Conservation (phyloP, 352 stramenopile genomes). For the Globisporangium sylvaticum region DNA sequence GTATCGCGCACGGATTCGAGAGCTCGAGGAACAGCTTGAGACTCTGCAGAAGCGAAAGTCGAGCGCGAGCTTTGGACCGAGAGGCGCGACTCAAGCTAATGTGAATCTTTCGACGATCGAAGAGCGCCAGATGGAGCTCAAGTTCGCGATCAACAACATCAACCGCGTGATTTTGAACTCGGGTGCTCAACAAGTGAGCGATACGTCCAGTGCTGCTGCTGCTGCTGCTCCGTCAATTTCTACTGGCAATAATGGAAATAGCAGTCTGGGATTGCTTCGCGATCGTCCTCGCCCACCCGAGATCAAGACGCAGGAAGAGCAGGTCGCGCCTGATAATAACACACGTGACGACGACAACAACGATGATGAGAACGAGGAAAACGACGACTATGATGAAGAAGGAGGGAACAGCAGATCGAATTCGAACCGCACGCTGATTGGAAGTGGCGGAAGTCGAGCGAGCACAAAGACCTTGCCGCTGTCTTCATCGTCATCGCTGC, state of each 20-base stretch:
- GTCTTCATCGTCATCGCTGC: conserved; percentile 40
- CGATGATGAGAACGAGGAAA: conserved; percentile 24
- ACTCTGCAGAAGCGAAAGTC: conserved; percentile 46
- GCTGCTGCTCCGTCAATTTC: conserved; percentile 10
- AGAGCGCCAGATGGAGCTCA: conserved; percentile 64
- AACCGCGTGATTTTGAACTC: conserved; percentile 79
- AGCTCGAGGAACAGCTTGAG: conserved; percentile 64
- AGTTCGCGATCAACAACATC: conserved; percentile 80
- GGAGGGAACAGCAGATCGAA: conserved; percentile 23
- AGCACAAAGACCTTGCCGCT: conserved; percentile 53
- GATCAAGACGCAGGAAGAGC: conserved; percentile 11
- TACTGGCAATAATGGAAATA: conserved; percentile 29
- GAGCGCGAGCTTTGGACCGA: conserved; percentile 15
- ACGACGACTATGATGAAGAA: conserved; percentile 16
- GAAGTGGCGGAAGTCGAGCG: conserved; percentile 35
- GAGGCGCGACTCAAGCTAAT: conserved; percentile 12
- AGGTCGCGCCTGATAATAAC: not conserved
- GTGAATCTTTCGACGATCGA: conserved; percentile 34
- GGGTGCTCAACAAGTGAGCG: conserved; percentile 21
- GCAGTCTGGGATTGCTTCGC: not conserved
- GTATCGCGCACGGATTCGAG: conserved; percentile 59
- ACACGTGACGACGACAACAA: conserved; percentile 5
- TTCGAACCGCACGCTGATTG: conserved; percentile 46
- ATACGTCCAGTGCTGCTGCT: not conserved
- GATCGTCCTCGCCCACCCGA: conserved; percentile 4